Evolutionary conservation across 2,329 filamentous ascomycete species (phyloP), one percentile per base, ranked within the genome.

Genomic region (Achaetomium macrosporum): DNA sequence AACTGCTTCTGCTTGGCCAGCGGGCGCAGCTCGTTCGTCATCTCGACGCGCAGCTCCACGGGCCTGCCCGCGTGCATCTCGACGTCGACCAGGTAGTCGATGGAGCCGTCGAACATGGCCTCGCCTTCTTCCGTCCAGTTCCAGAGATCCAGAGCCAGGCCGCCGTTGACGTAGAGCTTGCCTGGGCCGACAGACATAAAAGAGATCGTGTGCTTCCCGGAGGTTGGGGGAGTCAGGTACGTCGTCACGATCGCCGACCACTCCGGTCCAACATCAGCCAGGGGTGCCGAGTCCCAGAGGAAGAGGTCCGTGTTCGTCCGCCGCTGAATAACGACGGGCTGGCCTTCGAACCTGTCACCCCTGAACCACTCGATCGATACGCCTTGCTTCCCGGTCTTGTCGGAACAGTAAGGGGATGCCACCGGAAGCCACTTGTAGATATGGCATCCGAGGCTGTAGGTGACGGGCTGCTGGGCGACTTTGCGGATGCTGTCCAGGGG

Each of bases 91-190:
- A 85, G 72, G 49, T 83, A 79, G 61, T 87, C 84, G 50, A 82
- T 69, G 0, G 82, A 86, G 13, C 82, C 82, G 37, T 84, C 83
- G 60, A 86, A 87, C 83, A 87, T 86, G 29, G 83, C 82, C 65
- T 86, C 83, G 19, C 83, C 82, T 58, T 84, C 78, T 56, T 85
- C 81, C 0, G 77, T 83, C 83, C 83, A 87, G 59, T 87, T 72
- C 83, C 83, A 86, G 2, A 85, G 75, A 58, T 87, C 81, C 41
- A 85, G 76, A 16, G 78, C 75, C 13, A 84, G 63, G 58, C 78
- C 71, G 5, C 78, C 82, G 51, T 87, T 70, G 45, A 87, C 68
- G 57, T 77, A 83, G 43, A 87, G 68, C 58, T 73, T 76, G 4
- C 83, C 84, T 0, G 83, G 81, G 0, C 84, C 84, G 8, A 86